Evolutionary conservation across 768 basidiomycete species (phyloP).

Genomic region (Plicaturopsis crispa): DNA sequence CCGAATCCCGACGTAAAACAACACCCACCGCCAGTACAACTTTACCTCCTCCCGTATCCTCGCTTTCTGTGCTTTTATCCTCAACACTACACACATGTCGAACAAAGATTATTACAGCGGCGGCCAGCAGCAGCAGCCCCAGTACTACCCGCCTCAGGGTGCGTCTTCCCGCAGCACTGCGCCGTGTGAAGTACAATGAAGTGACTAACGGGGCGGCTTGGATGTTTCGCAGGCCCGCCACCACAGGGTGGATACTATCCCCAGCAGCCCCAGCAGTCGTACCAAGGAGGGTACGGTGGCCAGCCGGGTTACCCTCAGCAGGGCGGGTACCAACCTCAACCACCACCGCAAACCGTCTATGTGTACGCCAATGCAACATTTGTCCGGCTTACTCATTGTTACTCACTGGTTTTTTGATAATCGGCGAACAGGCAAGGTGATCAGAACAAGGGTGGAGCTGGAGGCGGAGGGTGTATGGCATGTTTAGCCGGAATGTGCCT

Average conservation of each 20-base stretch:
- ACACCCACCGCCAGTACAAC: too few species aligned
- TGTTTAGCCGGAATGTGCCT: constrained; percentile 40
- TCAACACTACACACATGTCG: constrained; percentile 47
- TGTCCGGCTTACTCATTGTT: too few species aligned
- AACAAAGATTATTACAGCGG: constrained; percentile 67
- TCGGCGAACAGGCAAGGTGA: too few species aligned
- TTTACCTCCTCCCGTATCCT: too few species aligned
- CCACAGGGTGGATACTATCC: constrained; percentile 70
- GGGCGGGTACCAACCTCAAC: constrained; percentile 45
- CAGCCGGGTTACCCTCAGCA: constrained; percentile 31
- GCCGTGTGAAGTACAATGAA: constrained; percentile 1
- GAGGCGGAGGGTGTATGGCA: constrained; percentile 30
- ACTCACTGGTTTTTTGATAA: too few species aligned
- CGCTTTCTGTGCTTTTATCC: too few species aligned
- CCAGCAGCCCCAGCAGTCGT: constrained; percentile 64
- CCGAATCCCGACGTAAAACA: too few species aligned
- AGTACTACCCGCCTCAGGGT: constrained; percentile 52
- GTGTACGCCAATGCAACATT: constrained; percentile 61
- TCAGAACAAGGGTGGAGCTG: constrained; percentile 25
- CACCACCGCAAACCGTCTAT: constrained; percentile 76
- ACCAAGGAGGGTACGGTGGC: constrained; percentile 38
- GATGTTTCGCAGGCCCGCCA: constrained; percentile 32
- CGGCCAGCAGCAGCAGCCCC: constrained; percentile 37
- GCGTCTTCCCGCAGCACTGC: constrained; percentile 8
- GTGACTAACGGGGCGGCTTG: not conserved